Base-by-base conservation (phyloP, 192 early-diverging fungal species). In the Mortierella antarctica region DNA sequence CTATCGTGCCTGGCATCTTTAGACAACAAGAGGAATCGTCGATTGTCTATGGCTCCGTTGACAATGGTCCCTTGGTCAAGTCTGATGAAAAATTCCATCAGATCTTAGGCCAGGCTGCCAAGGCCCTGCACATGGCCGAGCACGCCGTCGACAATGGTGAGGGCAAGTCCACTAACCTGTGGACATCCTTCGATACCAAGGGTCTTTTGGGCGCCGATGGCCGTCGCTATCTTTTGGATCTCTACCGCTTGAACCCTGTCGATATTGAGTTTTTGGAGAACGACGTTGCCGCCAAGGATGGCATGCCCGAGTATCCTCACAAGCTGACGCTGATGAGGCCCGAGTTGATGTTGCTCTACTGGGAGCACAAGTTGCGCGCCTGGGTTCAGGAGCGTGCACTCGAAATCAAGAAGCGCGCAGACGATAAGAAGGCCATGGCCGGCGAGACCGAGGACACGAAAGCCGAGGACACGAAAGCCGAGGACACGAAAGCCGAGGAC, bases 161-260 rank as follows among this genome's bases (percentile, higher is more conserved):
- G 23, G 94, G 89, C 39, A 83, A 87, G 5, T 77, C 88, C 56
- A 85, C 87, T 39, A 85, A 84, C 48, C 86, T 99, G 12, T 92
- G 87, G 64, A 94, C 94, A 0, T 96, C 96, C 5, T 82, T 94
- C 11, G 98, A 99, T 56, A 92, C 92, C 59, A 99, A 98, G 87
- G 96, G 97, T 13, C 88, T 99, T 54, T 74, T 93, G 20, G 96
- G 97, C 51, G 90, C 90, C n/a, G 98, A 99, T 74, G 92, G 93
- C 11, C 92, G 96, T 84, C 88, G 92, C 46, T 99, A 99, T 82
- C 70, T 99, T 40, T 81, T 99, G 74, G 98, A 99, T 84, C 86
- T 98, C 58, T 96, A 94, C 86, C 92, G 98, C 48, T 79, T 97
- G 54, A 93, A 92, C 15, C 97, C 98, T 20, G 89, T 95, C 52